Conservation (phyloP, 2,329 filamentous ascomycete species). For the Scolecobasidium constrictum region DNA sequence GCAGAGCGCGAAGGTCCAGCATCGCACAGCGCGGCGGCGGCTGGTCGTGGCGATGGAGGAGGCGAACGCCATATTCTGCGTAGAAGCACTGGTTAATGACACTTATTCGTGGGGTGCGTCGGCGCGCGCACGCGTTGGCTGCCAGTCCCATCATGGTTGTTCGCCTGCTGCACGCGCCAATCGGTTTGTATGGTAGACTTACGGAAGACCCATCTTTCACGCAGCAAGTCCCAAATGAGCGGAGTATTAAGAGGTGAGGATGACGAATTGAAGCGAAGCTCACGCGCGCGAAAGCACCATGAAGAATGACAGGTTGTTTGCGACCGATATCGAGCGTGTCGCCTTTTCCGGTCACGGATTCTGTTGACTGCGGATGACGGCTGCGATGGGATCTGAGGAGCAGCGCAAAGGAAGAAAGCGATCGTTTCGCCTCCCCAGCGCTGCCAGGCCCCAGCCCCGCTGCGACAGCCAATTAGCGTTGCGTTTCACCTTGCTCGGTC, state of each 20-base stretch:
- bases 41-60: constrained; percentile 32
- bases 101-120: constrained; percentile 3
- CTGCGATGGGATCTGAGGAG: too few relatives aligned
- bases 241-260: constrained; percentile 6
- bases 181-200: constrained; percentile 18
- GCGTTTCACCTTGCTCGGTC: background rate
- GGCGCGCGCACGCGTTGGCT: constrained; percentile 7
- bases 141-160: constrained; percentile 8
- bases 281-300: background rate
- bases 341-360: background rate
- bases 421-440: too few relatives aligned
- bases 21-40: constrained; percentile 39
- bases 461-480: background rate
- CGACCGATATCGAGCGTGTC: background rate
- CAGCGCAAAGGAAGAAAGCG: too few relatives aligned
- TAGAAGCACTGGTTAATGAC: background rate
- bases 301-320: background rate
- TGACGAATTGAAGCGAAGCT: background rate
- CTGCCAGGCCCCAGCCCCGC: background rate
- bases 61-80: constrained; percentile 45
- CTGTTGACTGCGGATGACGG: too few relatives aligned
- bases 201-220: constrained; percentile 38
- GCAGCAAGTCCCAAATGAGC: constrained; percentile 14
- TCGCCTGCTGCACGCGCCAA: constrained; percentile 11
- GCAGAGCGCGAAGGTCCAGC: constrained; percentile 43